Base-by-base conservation (phyloP, 768 basidiomycete species). In the Dioszegia aurantiaca region DNA sequence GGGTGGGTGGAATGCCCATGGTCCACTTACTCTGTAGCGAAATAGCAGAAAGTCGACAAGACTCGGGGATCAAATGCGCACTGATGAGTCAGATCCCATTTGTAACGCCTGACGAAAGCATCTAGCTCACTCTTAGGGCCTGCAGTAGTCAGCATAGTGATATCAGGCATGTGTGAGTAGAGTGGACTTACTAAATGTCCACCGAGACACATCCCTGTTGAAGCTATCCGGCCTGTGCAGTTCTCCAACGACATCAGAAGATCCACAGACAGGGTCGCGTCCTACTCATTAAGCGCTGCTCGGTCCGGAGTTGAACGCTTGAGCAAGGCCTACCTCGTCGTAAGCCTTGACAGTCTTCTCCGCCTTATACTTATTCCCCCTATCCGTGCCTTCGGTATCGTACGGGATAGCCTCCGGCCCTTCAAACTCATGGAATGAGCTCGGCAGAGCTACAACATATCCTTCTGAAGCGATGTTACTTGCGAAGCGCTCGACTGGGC, bases 361-460 rank as follows among this genome's bases (percentile, higher is more conserved):
- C 23, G 53, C 90, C 83, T 97, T 97, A 82, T 87, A 94, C 65
- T 80, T 82, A 79, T 98, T 97, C n/a, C 94, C 94, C 62, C 87
- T 79, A 73, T 94, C 88, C 31, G 89, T 91, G 17, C 90, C 89
- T 81, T 92, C 88, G 0, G 78, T 80, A 72, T 94, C 91, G 72
- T 97, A 98, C 0, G 90, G 83, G 61, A 97, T 86, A 0, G 93
- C 77, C 30, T 91, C 90, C 0, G 90, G 87, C 0, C 88, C 87
- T 70, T 90, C 84, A 56, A 94, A 97, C 71, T 97, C 93, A 67
- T 98, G 94, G 78, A 88, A 98, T 12, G 64, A 65, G 17, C 70
- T 74, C 10, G 77, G 78, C 6, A 72, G 68, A 0, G 77, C 78
- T 17, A 76, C 74, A 28, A 79, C 61, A 43, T 64, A 73, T 30